These are phyloP conservation scores for Metschnikowia bowlesiae DNA, from an alignment of 805 yeast genomes.

Conservation along the genomic window DNA sequence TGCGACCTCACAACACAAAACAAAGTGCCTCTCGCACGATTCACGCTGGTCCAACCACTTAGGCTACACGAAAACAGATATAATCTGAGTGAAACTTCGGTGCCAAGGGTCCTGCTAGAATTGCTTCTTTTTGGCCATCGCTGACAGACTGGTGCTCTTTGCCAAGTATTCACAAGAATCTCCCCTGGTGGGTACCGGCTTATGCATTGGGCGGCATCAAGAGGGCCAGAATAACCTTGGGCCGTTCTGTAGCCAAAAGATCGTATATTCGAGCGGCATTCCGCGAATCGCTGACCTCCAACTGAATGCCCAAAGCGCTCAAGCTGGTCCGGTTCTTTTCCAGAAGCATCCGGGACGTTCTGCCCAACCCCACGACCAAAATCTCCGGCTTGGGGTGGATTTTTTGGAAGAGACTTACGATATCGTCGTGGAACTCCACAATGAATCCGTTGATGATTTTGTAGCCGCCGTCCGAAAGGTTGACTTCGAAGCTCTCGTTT, in stretches of 20 bases:
- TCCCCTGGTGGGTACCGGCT: not conserved
- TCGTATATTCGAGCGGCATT: slow-evolving; percentile 70
- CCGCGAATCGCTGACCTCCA: slow-evolving; percentile 60
- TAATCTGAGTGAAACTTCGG: no score
- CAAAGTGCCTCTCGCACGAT: no score
- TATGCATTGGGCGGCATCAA: slow-evolving; percentile 64
- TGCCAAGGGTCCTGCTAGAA: no score
- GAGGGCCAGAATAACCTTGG: slow-evolving; percentile 67
- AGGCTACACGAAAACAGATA: no score
- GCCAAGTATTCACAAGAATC: no score
- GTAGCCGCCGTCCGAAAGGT: slow-evolving; percentile 44
- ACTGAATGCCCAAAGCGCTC: slow-evolving; percentile 58
- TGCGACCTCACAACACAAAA: no score
- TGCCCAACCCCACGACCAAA: slow-evolving; percentile 67
- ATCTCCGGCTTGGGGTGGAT: slow-evolving; percentile 77
- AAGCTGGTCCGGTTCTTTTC: slow-evolving; percentile 49
- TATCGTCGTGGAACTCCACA: slow-evolving; percentile 44
- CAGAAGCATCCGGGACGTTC: slow-evolving; percentile 56
- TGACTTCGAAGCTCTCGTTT: slow-evolving; percentile 59
- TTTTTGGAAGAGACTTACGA: slow-evolving; percentile 47
- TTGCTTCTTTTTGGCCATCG: no score
- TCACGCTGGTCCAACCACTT: no score
- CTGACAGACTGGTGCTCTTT: no score
- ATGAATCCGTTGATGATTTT: slow-evolving; percentile 45
- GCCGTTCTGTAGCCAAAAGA: slow-evolving; percentile 74